Evolutionary conservation across 2,329 filamentous ascomycete species (phyloP), one percentile per base, ranked within the genome.

Genomic region (Truncatella angustata): DNA sequence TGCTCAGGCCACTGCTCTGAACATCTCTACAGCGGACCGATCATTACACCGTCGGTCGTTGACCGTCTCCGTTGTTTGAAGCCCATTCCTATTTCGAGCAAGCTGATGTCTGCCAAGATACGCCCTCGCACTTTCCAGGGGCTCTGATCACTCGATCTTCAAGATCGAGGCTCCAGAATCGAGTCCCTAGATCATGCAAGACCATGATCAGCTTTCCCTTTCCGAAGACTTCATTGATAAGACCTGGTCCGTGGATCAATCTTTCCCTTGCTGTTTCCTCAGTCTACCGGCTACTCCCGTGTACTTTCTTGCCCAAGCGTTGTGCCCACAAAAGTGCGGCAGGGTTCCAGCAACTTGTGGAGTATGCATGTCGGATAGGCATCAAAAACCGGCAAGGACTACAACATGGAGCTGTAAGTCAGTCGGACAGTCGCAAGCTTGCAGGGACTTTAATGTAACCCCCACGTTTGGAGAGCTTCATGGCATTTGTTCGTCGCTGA

Each of bases 1-100:
- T 32, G 24, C 9, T 18, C 43, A 46, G 18, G 18, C 21, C 14
- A 24, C 40, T 14, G 7, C 30, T 32, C n/a, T 18, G n/a, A 35
- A 11, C 14, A 28, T 24, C 28, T 35, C 16, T 28, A 46, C 28
- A 11, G n/a, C 43, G 43, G 43, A 35, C 43, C 43, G 43, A 46
- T 46, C 24, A 46, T 46, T 46, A 28, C 43, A 34, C 43, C 43
- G 43, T 44, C 21, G 18, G 40, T 44, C 14, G 14, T 26, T 44
- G 10, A 20, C 11, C 36, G 16, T 14, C 5, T 11, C 36, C n/a
- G n/a, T 44, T 7, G 14, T 16, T 9, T 11, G 21, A n/a, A 11
- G 10, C n/a, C 21, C 18, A n/a, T 16, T 40, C 11, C 23, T n/a
- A 24, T 44, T 28, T 44, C 40, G 23, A n/a, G n/a, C 34, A 32